Base-by-base conservation (phyloP, 768 basidiomycete species). In the Serendipita sp. region DNA sequence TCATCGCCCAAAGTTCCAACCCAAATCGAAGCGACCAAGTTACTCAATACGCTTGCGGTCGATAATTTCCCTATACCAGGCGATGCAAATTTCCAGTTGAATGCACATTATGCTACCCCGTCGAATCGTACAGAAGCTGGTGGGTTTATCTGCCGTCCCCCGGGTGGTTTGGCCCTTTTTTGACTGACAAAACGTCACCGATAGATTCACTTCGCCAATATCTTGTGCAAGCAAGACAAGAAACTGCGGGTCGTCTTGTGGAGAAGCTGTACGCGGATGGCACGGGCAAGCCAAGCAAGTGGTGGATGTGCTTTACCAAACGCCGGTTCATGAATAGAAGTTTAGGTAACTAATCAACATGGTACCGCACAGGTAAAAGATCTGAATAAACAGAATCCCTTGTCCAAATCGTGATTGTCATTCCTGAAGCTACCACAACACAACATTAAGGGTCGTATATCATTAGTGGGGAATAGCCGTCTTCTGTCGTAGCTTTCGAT, bases 281-380 rank as follows among this genome's bases (percentile, higher is more conserved):
- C 3, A 87, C 89, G 2, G 87, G 87, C 65, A 94, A 90, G 73
- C 94, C 96, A 3, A 96, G 89, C 80, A 99, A 99, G 75, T 99
- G 96, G 96, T 99, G 96, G 96, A 95, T 97, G 92, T 89, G 90
- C 24, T 99, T 98, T 84, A 92, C 94, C 75, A 97, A 96, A 82
- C 83, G 94, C 72, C 83, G 90, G 30, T 92, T 92, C 82, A 92
- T 92, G 90, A 90, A 91, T 77, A 85, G 90, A 72, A 91, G 89
- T 74, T 74, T 92, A 73, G 86, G 84, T 66, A 80, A 81, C 71
- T 88, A 79, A 16, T 64, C 8, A 11, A 24, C 10, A 32, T n/a
- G n/a, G 8, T 53, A 7, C 32, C 32, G 48, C n/a, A 24, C 24
- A 24, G 24, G 24, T 24, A 24, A 24, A 24, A 24, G 24, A 24